A percentile compares a stretch with the other conserved stretches of the same genome.
phyloP scores from a whole-genome alignment of 441 rosid genomes.

The Gossypium lobatum region DNA sequence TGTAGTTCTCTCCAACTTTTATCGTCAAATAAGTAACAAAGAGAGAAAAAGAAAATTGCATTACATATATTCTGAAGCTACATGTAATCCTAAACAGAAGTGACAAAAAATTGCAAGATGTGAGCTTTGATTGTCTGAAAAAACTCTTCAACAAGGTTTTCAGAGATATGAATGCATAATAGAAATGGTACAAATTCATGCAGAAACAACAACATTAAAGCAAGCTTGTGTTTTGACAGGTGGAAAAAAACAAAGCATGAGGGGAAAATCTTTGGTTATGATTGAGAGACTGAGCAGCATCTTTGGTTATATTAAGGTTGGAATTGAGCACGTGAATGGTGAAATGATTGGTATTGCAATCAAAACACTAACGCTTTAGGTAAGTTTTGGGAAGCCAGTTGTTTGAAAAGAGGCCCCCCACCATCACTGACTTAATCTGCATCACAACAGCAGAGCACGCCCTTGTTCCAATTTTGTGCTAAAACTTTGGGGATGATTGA shows the following conservation, averaged over 20 bases:
- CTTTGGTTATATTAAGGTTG: conserved; percentile 10
- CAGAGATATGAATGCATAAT: background rate
- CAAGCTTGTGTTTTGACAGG: background rate
- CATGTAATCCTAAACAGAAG: background rate
- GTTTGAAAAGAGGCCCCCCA: background rate
- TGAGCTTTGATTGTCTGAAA: background rate
- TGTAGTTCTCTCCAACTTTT: background rate
- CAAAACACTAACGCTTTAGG: background rate
- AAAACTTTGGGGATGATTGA: background rate
- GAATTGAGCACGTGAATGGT: background rate
- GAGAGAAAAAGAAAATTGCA: background rate
- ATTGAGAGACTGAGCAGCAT: background rate
- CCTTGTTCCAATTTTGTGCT: background rate
- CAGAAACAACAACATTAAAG: background rate
- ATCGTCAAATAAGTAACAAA: background rate
- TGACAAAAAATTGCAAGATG: background rate
- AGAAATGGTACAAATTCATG: background rate
- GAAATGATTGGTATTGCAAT: conserved; percentile 1
- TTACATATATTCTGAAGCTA: background rate
- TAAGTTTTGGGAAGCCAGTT: background rate
- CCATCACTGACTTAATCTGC: background rate
- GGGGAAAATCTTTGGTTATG: background rate
- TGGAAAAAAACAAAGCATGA: background rate
- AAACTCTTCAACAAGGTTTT: background rate
- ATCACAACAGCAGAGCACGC: conserved; percentile 3